phyloP scores from a whole-genome alignment of 495 filamentous ascomycete species.

The Xylaria grammica region DNA sequence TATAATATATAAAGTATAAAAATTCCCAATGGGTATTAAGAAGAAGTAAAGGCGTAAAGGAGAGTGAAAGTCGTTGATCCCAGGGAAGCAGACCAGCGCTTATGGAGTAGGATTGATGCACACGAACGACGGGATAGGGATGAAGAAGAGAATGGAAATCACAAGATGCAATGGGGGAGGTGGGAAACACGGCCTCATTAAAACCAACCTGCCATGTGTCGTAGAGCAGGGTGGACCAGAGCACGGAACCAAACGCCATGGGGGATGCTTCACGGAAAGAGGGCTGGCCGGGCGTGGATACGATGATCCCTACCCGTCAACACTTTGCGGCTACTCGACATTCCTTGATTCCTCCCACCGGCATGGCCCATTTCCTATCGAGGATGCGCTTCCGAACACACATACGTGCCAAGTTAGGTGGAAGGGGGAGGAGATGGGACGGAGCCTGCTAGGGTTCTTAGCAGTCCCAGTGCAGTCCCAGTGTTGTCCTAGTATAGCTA shows the following conservation, averaged over 20 bases:
- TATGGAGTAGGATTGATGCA: slow-evolving; percentile 43
- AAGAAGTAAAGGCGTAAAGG: slow-evolving; percentile 48
- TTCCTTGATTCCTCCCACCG: slow-evolving; percentile 28
- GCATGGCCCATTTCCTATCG: slow-evolving; percentile 3
- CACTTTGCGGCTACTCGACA: slow-evolving; percentile 30
- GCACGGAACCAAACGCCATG: slow-evolving; percentile 12
- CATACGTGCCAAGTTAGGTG: slow-evolving; percentile 6
- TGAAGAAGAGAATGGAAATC: slow-evolving; percentile 31
- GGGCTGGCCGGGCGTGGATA: slow-evolving; percentile 32
- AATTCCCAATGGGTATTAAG: slow-evolving; percentile 49
- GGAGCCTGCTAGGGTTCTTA: slow-evolving; percentile 8
- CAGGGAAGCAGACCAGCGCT: slow-evolving; percentile 64
- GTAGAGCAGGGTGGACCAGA: slow-evolving; percentile 17
- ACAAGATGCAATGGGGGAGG: slow-evolving; percentile 27
- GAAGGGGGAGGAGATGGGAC: slow-evolving; percentile 23
- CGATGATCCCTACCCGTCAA: slow-evolving; percentile 30
- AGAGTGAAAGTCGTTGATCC: slow-evolving; percentile 49
- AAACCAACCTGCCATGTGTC: slow-evolving; percentile 26
- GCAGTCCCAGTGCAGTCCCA: background rate
- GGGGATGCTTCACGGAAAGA: slow-evolving; percentile 37
- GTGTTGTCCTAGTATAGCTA: background rate
- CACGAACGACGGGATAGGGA: slow-evolving; percentile 42
- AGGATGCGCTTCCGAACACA: slow-evolving; percentile 19
- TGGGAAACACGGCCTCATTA: slow-evolving; percentile 46
- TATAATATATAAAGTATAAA: slow-evolving; percentile 28